phyloP scores from a whole-genome alignment of 768 basidiomycete species.

The Auricularia sp. region DNA sequence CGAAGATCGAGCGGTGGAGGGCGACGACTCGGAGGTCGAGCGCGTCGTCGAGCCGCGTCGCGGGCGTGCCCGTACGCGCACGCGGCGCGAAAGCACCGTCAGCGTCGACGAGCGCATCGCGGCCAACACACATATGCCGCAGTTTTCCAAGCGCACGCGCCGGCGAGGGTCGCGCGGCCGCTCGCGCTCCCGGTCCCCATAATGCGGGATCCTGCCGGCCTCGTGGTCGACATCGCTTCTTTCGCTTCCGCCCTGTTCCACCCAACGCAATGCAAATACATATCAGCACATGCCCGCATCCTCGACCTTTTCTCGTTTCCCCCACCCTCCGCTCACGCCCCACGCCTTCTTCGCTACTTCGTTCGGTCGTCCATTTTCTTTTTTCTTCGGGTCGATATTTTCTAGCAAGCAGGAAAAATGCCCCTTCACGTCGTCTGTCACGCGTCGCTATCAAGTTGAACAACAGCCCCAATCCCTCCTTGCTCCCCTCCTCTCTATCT shows the following conservation, averaged over 20 bases:
- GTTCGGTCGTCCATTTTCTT: not conserved
- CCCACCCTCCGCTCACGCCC: not conserved
- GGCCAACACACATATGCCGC: not conserved
- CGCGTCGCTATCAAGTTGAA: too few species aligned
- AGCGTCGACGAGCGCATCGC: not conserved
- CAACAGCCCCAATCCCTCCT: not conserved
- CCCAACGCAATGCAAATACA: not conserved
- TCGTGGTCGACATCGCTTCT: not conserved
- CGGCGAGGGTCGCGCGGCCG: not conserved
- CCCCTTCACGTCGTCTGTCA: too few species aligned
- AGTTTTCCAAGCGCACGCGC: not conserved
- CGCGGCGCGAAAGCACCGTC: not conserved
- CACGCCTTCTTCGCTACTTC: not conserved
- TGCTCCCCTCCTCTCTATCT: not conserved
- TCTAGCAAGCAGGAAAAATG: not conserved
- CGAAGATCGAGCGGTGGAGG: not conserved
- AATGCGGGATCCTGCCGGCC: not conserved
- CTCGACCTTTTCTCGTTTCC: not conserved
- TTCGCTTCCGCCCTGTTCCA: not conserved
- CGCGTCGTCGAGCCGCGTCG: not conserved
- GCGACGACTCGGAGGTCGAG: not conserved
- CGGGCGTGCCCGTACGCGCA: not conserved
- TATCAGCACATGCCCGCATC: not conserved
- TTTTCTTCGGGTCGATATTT: not conserved
- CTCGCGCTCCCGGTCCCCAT: not conserved